Base-by-base conservation (phyloP, 345 rosid genomes). In the Durio zibethinus region DNA sequence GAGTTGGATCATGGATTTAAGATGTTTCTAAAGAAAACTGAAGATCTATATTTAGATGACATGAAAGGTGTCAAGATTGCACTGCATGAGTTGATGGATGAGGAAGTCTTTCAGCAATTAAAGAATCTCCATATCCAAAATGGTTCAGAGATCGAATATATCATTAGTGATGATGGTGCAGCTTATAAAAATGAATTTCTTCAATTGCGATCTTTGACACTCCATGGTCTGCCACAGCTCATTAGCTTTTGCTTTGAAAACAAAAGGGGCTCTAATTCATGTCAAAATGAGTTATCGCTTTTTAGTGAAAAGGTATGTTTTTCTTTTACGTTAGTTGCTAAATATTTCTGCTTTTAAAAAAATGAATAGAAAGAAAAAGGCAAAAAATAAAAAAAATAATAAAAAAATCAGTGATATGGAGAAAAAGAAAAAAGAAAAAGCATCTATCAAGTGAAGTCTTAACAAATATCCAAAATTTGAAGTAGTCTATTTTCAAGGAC, bases 1-100 rank as follows among this genome's bases (percentile, higher is more conserved):
- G 14, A 21, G 21, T 16, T 77, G 4, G 45, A 65, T 77, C 0
- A 47, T 54, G 74, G 66, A 4, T 20, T 68, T 14, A 67, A 64
- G 5, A 4, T 7, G 20, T 25, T 77, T 43, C 9, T 67, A 40
- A 54, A 38, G 64, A 64, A 47, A 65, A 40, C 79, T 52, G 80
- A 77, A 56, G 74, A 40, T 14, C 4, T 77, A 47, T 20, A 54
- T 42, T 4, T 77, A n/a, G 45, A 54, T 29, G 66, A 69, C 1
- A 29, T 66, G 5, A 25, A 68, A 42, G 43, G 75, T 40, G 38
- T 36, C 7, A 45, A n/a, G 66, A 68, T 52, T 42, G 20, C 36
- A 5, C 4, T 36, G 5, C 42, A 52, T 20, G 75, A 33, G 73
- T 45, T 25, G 20, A 11, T 11, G 0, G 38, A 15, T 16, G 10